A percentile compares a stretch with the other conserved stretches of the same genome.
These are phyloP conservation scores for Trichoderma sp. DNA, from an alignment of 2,329 filamentous ascomycete genomes.

Conservation along the genomic window DNA sequence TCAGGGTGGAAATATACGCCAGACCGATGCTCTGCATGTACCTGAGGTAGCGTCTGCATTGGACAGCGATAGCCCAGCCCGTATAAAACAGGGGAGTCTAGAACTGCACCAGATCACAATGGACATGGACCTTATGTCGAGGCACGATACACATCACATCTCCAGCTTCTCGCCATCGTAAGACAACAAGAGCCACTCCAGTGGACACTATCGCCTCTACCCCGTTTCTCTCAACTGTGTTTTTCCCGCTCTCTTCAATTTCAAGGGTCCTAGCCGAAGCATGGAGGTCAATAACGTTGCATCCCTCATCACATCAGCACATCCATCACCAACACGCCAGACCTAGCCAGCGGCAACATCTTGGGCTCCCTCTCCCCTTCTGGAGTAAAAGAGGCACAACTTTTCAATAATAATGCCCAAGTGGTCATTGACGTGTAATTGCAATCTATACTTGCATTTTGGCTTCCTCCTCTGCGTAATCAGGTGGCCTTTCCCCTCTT, in stretches of 20 bases:
- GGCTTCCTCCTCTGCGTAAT: slow-evolving; percentile 1
- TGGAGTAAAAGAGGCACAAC: not conserved
- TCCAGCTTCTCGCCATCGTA: not conserved
- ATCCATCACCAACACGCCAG: not conserved
- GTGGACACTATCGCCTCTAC: not conserved
- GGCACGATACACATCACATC: not conserved
- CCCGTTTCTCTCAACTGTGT: not conserved
- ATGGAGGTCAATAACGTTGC: not conserved
- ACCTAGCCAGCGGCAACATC: not conserved
- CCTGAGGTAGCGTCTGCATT: not conserved
- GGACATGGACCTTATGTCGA: not conserved
- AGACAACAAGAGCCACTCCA: not conserved
- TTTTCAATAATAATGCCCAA: not conserved
- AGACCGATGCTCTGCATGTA: not conserved
- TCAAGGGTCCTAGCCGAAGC: not conserved
- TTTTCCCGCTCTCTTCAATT: not conserved
- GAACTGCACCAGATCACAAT: not conserved
- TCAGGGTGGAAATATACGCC: not conserved
- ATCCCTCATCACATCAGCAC: not conserved
- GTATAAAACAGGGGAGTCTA: not conserved
- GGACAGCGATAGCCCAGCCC: not conserved
- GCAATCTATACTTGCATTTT: not conserved
- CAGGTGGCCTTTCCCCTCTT: slow-evolving; percentile 4
- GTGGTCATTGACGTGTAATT: not conserved
- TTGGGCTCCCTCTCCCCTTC: not conserved